Conservation (phyloP, 1,284 basidiomycete genomes). For the Porogramme epimiltina region DNA sequence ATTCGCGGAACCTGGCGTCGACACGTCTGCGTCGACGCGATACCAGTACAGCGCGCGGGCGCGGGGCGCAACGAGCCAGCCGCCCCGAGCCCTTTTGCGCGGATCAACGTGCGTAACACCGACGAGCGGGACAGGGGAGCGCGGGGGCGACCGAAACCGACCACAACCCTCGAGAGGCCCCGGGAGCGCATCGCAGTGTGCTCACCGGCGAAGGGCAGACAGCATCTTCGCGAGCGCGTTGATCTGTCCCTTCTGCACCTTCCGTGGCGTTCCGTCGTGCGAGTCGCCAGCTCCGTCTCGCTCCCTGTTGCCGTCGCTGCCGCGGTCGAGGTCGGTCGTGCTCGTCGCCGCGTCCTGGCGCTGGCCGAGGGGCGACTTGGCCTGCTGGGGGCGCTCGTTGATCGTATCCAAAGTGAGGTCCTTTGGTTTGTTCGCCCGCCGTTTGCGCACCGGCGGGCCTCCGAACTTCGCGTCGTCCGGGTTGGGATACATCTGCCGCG, state of each 20-base stretch:
- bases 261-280: slow-evolving; percentile 51
- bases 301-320: slow-evolving; percentile 27
- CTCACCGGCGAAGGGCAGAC: slow-evolving; percentile 69
- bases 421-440: slow-evolving; percentile 65
- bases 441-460: slow-evolving; percentile 61
- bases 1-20: slow-evolving; percentile 13
- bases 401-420: slow-evolving; percentile 69
- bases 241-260: slow-evolving; percentile 84
- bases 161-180: slow-evolving; percentile 5
- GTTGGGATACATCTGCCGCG: slow-evolving; percentile 61
- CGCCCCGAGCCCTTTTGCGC: background rate
- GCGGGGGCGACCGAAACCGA: slow-evolving; percentile 7
- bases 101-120: background rate
- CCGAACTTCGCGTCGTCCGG: slow-evolving; percentile 64
- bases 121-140: slow-evolving; percentile 1
- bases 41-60: slow-evolving; percentile 12
- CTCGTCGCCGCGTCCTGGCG: slow-evolving; percentile 63
- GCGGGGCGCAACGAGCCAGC: slow-evolving; percentile 10
- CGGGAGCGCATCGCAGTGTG: slow-evolving; percentile 8
- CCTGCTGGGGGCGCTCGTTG: slow-evolving; percentile 54
- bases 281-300: slow-evolving; percentile 39
- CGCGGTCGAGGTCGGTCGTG: slow-evolving; percentile 62
- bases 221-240: slow-evolving; percentile 83
- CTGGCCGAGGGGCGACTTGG: slow-evolving; percentile 40
- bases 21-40: slow-evolving; percentile 16